Percentiles rank a stretch among this genome's conserved stretches.
phyloP scores from a whole-genome alignment of 2,329 filamentous ascomycete genomes.

The Zymoseptoria crescenta region DNA sequence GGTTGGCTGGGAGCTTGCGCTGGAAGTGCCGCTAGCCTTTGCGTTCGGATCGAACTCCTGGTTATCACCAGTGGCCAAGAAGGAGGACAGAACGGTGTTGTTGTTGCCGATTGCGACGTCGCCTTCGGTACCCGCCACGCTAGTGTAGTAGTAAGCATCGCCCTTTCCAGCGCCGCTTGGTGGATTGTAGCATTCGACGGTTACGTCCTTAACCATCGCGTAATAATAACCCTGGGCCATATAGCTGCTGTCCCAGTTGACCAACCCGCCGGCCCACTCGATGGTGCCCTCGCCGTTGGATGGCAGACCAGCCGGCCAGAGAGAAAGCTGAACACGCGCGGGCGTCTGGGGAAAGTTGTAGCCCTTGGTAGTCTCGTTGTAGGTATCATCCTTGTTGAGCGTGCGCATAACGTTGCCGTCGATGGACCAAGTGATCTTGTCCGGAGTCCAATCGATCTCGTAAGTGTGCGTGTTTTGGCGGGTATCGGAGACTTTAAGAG shows the following conservation, averaged over 20 bases:
- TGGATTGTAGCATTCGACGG: constrained; percentile 80
- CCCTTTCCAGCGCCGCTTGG: constrained; percentile 56
- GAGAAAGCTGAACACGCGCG: constrained; percentile 79
- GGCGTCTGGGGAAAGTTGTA: constrained; percentile 91
- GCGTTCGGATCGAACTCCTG: constrained; percentile 43
- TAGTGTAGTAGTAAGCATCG: constrained; percentile 67
- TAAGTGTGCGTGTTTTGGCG: constrained; percentile 79
- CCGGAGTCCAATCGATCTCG: constrained; percentile 86
- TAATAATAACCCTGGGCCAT: constrained; percentile 94
- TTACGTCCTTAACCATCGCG: constrained; percentile 66
- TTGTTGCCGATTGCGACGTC: constrained; percentile 70
- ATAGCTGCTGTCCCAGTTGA: constrained; percentile 76
- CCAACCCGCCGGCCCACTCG: constrained; percentile 81
- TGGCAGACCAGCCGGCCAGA: constrained; percentile 85
- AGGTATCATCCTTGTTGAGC: constrained; percentile 69
- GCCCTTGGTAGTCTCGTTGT: constrained; percentile 72
- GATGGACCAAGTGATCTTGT: constrained; percentile 76
- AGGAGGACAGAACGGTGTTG: constrained; percentile 65
- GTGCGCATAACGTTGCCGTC: constrained; percentile 72
- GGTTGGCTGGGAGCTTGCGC: constrained; percentile 17
- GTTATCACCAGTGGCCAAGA: constrained; percentile 73
- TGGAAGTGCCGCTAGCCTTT: constrained; percentile 22
- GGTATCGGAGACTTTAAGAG: constrained; percentile 63
- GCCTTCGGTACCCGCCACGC: constrained; percentile 59
- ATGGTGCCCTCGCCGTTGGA: constrained; percentile 78